Conservation (phyloP, 768 basidiomycete species). For the Xerocomus potaroensis region DNA sequence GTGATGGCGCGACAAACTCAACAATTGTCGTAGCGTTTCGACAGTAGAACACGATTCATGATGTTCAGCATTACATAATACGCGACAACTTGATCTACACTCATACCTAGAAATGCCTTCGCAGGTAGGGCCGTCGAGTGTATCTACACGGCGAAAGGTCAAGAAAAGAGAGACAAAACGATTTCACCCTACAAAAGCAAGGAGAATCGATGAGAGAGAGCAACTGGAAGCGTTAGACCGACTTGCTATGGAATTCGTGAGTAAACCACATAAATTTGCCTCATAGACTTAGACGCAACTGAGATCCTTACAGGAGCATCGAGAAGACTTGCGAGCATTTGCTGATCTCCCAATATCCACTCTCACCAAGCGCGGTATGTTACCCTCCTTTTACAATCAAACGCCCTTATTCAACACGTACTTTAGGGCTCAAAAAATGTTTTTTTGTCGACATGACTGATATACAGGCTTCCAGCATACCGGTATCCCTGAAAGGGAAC, state of each 20-base stretch:
- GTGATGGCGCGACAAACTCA: slow-evolving; percentile 66
- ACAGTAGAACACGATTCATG: slow-evolving; percentile 23
- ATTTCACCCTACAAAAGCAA: slow-evolving; percentile 29
- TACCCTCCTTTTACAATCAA: neutral
- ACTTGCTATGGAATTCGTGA: slow-evolving; percentile 49
- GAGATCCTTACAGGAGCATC: slow-evolving; percentile 41
- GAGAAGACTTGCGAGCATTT: slow-evolving; percentile 51
- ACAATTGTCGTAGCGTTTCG: slow-evolving; percentile 59
- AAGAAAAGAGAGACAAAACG: slow-evolving; percentile 14
- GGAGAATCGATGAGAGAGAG: slow-evolving; percentile 45
- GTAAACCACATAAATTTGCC: slow-evolving; percentile 8
- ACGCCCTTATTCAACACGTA: slow-evolving; percentile 5
- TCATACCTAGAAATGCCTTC: slow-evolving; percentile 12
- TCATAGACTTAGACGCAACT: slow-evolving; percentile 4
- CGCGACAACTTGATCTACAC: too few species aligned
- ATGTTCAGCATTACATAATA: too few species aligned
- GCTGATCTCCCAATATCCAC: slow-evolving; percentile 75
- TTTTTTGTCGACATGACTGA: slow-evolving; percentile 88
- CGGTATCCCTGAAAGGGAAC: slow-evolving; percentile 54
- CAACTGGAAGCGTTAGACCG: slow-evolving; percentile 48
- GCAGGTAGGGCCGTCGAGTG: slow-evolving; percentile 17
- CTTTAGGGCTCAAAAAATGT: slow-evolving; percentile 75
- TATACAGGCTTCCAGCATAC: slow-evolving; percentile 60
- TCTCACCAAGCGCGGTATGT: slow-evolving; percentile 64
- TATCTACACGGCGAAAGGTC: slow-evolving; percentile 6